Base-by-base conservation (phyloP, 441 rosid species). In the Macaranga tanarius region DNA sequence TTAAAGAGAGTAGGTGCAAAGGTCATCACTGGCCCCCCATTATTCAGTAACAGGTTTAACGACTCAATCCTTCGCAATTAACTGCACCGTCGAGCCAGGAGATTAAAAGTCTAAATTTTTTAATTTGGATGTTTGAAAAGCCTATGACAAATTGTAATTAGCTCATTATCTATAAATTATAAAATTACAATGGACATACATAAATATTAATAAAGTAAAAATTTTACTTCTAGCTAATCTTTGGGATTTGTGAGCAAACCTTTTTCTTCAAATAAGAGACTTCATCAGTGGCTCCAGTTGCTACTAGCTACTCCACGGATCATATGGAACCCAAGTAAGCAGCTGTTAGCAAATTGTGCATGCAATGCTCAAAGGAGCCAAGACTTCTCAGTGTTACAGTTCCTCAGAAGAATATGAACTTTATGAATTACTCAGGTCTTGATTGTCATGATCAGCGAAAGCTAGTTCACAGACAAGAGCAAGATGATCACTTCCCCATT, bases 401-500 rank as follows among this genome's bases (percentile, higher is more conserved):
- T 47, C 63, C 45, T 50, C 15, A 16, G 11, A 17, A 34, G 67
- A 40, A 60, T 15, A 72, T 42, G 15, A 55, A 57, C 22, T 44
- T 51, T 25, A 20, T 28, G 11, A 28, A 10, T 52, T 16, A 71
- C 34, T 86, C 76, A 76, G 65, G 23, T 34, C 9, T 22, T 16
- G 17, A n/a, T 65, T 64, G 38, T 52, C 69, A 51, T 81, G 78
- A 57, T 81, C 82, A 55, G 77, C 77, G 77, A 91, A 91, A 58
- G 90, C 96, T 71, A 95, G 84, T 80, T 92, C 99, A 44, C 97
- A 92, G 56, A 83, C 98, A 66, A 95, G 88, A 63, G 98, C 96
- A 60, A 95, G 99, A 83, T 95, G 99, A 79, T 95, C 96, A 42
- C 98, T 95, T 76, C 98, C 98, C 91, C 91, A 95, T 75, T 82